Evolutionary conservation across 192 early-diverging fungal genomes (phyloP).

Genomic region (Podila epigama): DNA sequence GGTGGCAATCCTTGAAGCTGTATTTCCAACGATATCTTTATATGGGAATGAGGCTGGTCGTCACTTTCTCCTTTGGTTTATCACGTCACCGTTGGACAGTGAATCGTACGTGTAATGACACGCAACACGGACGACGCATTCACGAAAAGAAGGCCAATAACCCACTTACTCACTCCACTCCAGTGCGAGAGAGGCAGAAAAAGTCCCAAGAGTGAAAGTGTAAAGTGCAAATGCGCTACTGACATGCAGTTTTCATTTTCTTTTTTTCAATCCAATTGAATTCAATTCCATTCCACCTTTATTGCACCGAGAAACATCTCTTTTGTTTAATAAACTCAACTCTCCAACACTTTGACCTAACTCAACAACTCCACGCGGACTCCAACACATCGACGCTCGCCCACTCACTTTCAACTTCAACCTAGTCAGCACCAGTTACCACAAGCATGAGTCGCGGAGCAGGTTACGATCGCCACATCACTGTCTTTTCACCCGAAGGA

Average conservation of each 20-base stretch:
- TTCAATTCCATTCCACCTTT: neutral
- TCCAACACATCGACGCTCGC: neutral
- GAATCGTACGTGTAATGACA: neutral
- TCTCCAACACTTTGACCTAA: neutral
- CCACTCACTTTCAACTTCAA: neutral
- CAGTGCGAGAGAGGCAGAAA: neutral
- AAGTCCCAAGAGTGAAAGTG: neutral
- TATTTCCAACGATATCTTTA: too few relatives aligned
- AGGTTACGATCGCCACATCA: conserved; percentile 99
- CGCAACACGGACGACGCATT: too few relatives aligned
- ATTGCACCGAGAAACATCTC: neutral
- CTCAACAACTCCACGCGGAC: too few relatives aligned
- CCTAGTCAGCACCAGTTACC: conserved; percentile 6
- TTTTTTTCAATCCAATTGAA: too few relatives aligned
- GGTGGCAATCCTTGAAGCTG: too few relatives aligned
- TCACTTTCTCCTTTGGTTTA: too few relatives aligned
- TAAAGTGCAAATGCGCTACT: neutral
- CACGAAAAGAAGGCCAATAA: too few relatives aligned
- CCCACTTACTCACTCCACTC: neutral
- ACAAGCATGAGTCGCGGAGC: conserved; percentile 53
- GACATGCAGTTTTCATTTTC: too few relatives aligned
- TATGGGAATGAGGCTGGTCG: too few relatives aligned
- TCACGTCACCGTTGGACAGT: neutral
- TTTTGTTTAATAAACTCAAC: neutral
- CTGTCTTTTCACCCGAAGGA: conserved; percentile 99